Conservation (phyloP, 306 rosid genomes). For the Casuarina cunninghamiana region DNA sequence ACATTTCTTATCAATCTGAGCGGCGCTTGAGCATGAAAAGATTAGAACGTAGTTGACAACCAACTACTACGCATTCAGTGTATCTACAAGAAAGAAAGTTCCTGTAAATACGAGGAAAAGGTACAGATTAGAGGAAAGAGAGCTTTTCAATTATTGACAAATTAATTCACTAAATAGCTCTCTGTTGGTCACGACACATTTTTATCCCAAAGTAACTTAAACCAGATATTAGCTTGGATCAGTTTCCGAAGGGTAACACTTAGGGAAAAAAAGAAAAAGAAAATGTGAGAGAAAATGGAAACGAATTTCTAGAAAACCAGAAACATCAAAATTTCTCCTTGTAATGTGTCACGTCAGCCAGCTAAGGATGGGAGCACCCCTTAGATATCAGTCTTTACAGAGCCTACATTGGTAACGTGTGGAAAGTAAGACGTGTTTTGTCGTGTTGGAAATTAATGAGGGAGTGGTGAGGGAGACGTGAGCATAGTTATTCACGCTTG, state of each 20-base stretch:
- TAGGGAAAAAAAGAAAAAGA: not conserved
- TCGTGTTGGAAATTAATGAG: no score
- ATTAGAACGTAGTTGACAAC: slow-evolving; percentile 10
- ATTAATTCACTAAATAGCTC: not conserved
- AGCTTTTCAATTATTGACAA: slow-evolving; percentile 9
- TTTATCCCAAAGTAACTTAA: not conserved
- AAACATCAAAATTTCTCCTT: no score
- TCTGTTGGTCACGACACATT: not conserved
- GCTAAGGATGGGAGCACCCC: no score
- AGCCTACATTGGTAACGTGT: no score
- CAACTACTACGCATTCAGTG: slow-evolving; percentile 15
- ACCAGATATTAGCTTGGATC: not conserved
- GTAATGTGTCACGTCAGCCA: no score
- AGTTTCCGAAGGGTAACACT: not conserved
- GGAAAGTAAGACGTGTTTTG: no score
- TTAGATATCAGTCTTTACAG: no score
- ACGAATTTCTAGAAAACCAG: not conserved
- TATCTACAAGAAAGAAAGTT: not conserved
- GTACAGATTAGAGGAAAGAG: slow-evolving; percentile 2
- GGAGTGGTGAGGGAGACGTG: no score
- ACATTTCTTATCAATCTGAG: slow-evolving; percentile 52
- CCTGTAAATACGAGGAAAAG: not conserved
- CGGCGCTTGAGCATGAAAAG: slow-evolving; percentile 21
- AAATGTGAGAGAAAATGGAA: no score
- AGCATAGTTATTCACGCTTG: no score